Percentiles rank a stretch among this genome's conserved stretches.
Conservation (phyloP, 129 eudicot species). For the Arctium minus region DNA sequence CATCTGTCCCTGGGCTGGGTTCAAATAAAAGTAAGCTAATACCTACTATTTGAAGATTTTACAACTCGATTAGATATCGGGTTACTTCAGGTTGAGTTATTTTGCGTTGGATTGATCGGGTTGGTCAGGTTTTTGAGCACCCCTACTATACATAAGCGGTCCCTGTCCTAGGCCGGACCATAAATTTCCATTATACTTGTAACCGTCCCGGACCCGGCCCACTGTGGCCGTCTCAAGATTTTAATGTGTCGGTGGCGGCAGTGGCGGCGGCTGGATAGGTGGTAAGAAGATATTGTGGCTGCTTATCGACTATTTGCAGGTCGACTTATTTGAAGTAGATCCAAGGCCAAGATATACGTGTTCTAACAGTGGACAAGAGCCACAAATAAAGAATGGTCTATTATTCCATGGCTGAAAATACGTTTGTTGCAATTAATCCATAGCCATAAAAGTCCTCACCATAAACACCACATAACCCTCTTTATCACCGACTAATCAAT, state of each 20-base stretch:
- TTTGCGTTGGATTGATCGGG: no score
- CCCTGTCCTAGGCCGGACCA: background rate
- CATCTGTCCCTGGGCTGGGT: no score
- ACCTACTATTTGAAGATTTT: no score
- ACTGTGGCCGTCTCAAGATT: background rate
- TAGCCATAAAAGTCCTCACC: background rate
- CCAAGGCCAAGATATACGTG: background rate
- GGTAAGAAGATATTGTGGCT: background rate
- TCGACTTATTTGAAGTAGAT: background rate
- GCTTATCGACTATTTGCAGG: background rate
- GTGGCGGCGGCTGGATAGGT: background rate
- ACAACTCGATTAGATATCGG: no score
- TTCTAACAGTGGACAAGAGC: background rate
- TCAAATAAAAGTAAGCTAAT: no score
- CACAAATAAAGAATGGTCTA: conserved; percentile 13
- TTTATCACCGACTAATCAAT: conserved; percentile 5
- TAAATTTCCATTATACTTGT: no score
- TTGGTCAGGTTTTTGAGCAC: no score
- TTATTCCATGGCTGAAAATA: background rate
- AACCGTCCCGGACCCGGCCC: background rate
- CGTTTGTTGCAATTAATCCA: background rate
- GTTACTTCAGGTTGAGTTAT: no score
- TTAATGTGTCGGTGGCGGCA: background rate
- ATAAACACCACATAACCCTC: background rate
- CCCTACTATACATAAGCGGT: background rate